Evolutionary conservation across 352 stramenopile genomes (phyloP).

Genomic region (Phytopythium helicoides): DNA sequence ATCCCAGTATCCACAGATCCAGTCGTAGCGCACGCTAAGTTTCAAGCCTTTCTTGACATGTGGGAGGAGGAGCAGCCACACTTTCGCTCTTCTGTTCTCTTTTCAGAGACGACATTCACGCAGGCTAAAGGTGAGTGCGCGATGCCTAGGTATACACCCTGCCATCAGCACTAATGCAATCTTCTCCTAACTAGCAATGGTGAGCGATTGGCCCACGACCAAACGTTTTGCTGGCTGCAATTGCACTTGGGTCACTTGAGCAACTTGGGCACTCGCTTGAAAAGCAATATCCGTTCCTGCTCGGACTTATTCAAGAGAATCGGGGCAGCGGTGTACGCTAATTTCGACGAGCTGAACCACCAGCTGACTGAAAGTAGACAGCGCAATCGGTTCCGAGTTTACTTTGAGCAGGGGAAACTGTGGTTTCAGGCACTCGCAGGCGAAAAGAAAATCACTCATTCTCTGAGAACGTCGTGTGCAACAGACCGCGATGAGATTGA

Average conservation of each 20-base stretch:
- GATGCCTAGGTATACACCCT: too few species aligned
- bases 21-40: slow-evolving; percentile 30
- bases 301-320: slow-evolving; percentile 34
- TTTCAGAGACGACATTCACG: slow-evolving; percentile 57
- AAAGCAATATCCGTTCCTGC: slow-evolving; percentile 51
- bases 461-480: slow-evolving; percentile 6
- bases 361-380: slow-evolving; percentile 3
- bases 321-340: slow-evolving; percentile 35
- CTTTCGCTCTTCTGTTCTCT: slow-evolving; percentile 60
- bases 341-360: slow-evolving; percentile 27
- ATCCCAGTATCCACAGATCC: slow-evolving; percentile 18
- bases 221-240: slow-evolving; percentile 50
- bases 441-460: slow-evolving; percentile 23
- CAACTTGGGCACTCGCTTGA: slow-evolving; percentile 41
- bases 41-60: slow-evolving; percentile 46
- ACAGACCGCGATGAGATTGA: slow-evolving; percentile 24
- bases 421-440: slow-evolving; percentile 40
- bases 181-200: slow-evolving; percentile 23
- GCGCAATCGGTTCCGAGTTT: slow-evolving; percentile 29
- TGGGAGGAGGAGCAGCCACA: slow-evolving; percentile 43
- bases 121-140: slow-evolving; percentile 56
- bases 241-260: slow-evolving; percentile 47
- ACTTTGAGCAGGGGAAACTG: slow-evolving; percentile 45
- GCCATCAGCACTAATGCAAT: neutral
- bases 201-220: slow-evolving; percentile 39